Evolutionary conservation across 2,329 filamentous ascomycete species (phyloP).

Genomic region (Colletotrichum higginsianum): DNA sequence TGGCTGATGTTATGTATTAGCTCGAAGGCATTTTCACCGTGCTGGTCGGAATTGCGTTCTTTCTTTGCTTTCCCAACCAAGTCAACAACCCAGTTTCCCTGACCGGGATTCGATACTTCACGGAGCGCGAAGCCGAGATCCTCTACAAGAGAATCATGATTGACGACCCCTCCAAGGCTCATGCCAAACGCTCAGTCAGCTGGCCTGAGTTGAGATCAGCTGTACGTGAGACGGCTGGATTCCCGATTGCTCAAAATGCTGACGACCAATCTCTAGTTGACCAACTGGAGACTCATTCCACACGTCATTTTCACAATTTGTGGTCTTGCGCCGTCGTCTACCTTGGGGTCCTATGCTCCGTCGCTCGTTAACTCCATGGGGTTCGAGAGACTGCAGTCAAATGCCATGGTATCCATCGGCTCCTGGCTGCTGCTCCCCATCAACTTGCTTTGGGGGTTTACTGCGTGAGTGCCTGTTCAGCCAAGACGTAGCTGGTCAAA

Average conservation of each 20-base stretch:
- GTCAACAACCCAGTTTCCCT: slow-evolving; percentile 50
- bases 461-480: slow-evolving; percentile 39
- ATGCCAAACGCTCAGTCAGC: slow-evolving; percentile 49
- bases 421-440: slow-evolving; percentile 52
- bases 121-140: slow-evolving; percentile 53
- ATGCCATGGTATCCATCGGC: slow-evolving; percentile 55
- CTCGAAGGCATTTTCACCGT: slow-evolving; percentile 56
- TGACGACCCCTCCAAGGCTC: slow-evolving; percentile 55
- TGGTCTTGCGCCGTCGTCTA: slow-evolving; percentile 49
- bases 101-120: slow-evolving; percentile 51
- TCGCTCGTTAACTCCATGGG: slow-evolving; percentile 53
- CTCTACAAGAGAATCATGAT: slow-evolving; percentile 51
- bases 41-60: slow-evolving; percentile 50
- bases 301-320: slow-evolving; percentile 52
- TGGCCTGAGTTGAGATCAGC: slow-evolving; percentile 52
- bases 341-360: slow-evolving; percentile 50
- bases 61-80: slow-evolving; percentile 50
- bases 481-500: slow-evolving; percentile 8
- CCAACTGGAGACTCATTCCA: slow-evolving; percentile 55
- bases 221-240: slow-evolving; percentile 45
- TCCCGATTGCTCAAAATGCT: neutral
- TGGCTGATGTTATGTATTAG: slow-evolving; percentile 40
- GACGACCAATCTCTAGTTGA: slow-evolving; percentile 47
- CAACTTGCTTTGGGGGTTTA: slow-evolving; percentile 52
- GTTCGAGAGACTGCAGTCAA: slow-evolving; percentile 52